Conservation (phyloP, 257 asterid species). For the Echites panduratus region DNA sequence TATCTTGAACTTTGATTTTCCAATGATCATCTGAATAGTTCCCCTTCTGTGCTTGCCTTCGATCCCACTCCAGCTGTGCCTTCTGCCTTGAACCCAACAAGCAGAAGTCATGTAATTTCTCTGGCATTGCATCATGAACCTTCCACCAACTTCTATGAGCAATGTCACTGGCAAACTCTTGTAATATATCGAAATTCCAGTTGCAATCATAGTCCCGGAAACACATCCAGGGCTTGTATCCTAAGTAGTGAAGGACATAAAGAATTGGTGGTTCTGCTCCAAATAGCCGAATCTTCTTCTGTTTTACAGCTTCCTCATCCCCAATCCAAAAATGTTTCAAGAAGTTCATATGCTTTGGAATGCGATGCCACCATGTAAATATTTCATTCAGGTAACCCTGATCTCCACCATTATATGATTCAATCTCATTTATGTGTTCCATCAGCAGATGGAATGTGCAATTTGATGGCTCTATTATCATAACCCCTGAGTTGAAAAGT, state of each 20-base stretch:
- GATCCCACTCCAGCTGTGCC: slow-evolving; percentile 86
- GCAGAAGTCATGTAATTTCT: slow-evolving; percentile 47
- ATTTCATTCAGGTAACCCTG: slow-evolving; percentile 83
- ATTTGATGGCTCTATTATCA: slow-evolving; percentile 89
- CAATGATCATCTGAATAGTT: slow-evolving; percentile 61
- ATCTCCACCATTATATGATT: slow-evolving; percentile 89
- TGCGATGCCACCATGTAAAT: slow-evolving; percentile 90
- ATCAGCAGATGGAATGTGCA: slow-evolving; percentile 72
- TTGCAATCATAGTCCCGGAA: slow-evolving; percentile 84
- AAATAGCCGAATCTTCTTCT: slow-evolving; percentile 49
- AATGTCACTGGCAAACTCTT: slow-evolving; percentile 76
- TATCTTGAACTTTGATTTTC: slow-evolving; percentile 44
- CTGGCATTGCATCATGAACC: slow-evolving; percentile 73
- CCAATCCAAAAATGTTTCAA: slow-evolving; percentile 82
- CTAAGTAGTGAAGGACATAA: slow-evolving; percentile 72
- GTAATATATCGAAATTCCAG: slow-evolving; percentile 76
- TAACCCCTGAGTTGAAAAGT: slow-evolving; percentile 83
- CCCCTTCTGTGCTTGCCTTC: slow-evolving; percentile 60
- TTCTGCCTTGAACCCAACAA: slow-evolving; percentile 59
- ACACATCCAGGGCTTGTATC: slow-evolving; percentile 88
- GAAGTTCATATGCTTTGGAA: slow-evolving; percentile 87
- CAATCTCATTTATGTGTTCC: slow-evolving; percentile 78
- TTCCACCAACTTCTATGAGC: slow-evolving; percentile 88
- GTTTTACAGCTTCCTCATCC: slow-evolving; percentile 54
- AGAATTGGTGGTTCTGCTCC: slow-evolving; percentile 73